A percentile compares a stretch with the other conserved stretches of the same genome.
These are phyloP conservation scores for Fusarium dlaminii DNA, from an alignment of 2,329 filamentous ascomycete species.

Conservation along the genomic window DNA sequence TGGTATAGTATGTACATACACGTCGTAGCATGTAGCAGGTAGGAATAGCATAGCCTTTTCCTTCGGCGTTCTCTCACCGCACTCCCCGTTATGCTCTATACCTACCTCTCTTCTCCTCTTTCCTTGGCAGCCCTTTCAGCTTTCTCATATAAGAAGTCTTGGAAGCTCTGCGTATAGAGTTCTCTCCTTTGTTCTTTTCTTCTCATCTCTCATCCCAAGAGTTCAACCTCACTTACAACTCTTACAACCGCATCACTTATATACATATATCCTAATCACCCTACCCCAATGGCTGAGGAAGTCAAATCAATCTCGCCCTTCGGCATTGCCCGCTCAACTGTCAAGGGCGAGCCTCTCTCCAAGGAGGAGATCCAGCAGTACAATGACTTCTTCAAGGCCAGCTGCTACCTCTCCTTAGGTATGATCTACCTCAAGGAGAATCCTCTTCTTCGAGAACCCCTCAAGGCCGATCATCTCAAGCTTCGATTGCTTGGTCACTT, in stretches of 20 bases:
- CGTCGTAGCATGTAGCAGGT: not conserved
- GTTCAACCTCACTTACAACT: slow-evolving; percentile 27
- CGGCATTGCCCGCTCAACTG: slow-evolving; percentile 71
- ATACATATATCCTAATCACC: slow-evolving; percentile 11
- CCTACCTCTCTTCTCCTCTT: slow-evolving; percentile 21
- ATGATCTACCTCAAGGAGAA: slow-evolving; percentile 85
- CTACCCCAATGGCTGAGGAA: slow-evolving; percentile 48
- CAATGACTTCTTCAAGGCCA: slow-evolving; percentile 78
- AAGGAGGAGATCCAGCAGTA: slow-evolving; percentile 73
- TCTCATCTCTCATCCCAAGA: slow-evolving; percentile 40
- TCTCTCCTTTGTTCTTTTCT: slow-evolving; percentile 18
- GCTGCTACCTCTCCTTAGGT: slow-evolving; percentile 77
- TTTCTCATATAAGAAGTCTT: slow-evolving; percentile 40
- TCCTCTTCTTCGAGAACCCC: slow-evolving; percentile 74
- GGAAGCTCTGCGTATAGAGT: slow-evolving; percentile 5
- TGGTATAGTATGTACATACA: slow-evolving; percentile 5
- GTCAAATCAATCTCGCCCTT: slow-evolving; percentile 70
- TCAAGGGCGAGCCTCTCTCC: slow-evolving; percentile 69
- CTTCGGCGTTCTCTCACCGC: slow-evolving; percentile 24
- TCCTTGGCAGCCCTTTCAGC: slow-evolving; percentile 21
- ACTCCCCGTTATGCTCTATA: slow-evolving; percentile 31
- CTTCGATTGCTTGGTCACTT: slow-evolving; percentile 79
- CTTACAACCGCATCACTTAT: slow-evolving; percentile 23
- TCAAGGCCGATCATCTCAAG: slow-evolving; percentile 77
- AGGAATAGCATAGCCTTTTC: slow-evolving; percentile 2